phyloP scores from a whole-genome alignment of 192 early-diverging fungal species.

The Backusella westeae region DNA sequence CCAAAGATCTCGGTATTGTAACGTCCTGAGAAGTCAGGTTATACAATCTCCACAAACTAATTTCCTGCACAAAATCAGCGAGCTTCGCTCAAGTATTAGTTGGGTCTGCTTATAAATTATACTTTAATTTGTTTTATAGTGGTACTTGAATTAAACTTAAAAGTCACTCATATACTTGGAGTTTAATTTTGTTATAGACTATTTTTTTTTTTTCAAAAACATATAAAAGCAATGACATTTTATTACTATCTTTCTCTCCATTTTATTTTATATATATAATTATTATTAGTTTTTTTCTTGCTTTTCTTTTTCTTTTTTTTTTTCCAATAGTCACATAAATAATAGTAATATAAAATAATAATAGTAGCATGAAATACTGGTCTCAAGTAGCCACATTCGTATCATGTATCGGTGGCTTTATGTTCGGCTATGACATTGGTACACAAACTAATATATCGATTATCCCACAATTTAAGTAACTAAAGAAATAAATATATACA shows the following conservation, averaged over 20 bases:
- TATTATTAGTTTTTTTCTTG: not conserved
- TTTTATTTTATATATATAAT: not conserved
- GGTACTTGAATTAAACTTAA: not conserved
- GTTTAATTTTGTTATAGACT: not conserved
- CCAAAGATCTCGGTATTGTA: not conserved
- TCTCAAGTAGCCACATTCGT: constrained; percentile 39
- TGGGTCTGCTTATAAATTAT: not conserved
- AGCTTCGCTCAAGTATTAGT: not conserved
- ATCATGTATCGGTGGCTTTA: constrained; percentile 57
- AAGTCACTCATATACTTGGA: not conserved
- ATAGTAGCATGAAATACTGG: constrained; percentile 14
- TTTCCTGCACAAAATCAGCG: not conserved
- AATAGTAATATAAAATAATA: not conserved
- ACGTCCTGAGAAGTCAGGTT: not conserved
- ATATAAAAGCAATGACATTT: not conserved
- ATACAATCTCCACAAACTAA: not conserved
- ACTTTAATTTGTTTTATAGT: not conserved
- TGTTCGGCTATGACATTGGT: constrained; percentile 42
- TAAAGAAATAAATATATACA: not conserved
- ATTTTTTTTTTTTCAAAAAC: not conserved
- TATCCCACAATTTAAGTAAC: not conserved
- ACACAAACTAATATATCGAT: not conserved
- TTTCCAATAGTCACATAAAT: not conserved
- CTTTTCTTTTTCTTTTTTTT: not conserved
- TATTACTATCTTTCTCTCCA: not conserved